Percentiles rank a stretch among this genome's conserved stretches.
phyloP scores from a whole-genome alignment of 352 stramenopile genomes.

The Phytophthora fragariae region DNA sequence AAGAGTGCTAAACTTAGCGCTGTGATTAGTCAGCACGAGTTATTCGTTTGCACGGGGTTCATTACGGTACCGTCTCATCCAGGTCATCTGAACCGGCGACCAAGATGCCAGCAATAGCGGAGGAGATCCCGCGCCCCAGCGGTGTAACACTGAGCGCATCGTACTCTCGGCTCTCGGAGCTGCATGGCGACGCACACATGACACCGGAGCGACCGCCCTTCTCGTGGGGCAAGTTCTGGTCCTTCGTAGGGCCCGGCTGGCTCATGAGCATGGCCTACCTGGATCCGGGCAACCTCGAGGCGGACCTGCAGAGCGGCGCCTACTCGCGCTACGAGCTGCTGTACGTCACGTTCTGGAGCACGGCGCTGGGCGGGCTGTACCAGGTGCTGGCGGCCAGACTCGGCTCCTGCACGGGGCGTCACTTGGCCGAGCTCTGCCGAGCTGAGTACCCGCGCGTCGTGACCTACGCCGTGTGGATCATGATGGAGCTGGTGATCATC shows the following conservation, averaged over 20 bases:
- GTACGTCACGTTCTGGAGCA: constrained; percentile 89
- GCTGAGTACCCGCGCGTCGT: constrained; percentile 66
- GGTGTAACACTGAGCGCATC: constrained; percentile 26
- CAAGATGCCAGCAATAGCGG: constrained; percentile 21
- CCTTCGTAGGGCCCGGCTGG: constrained; percentile 53
- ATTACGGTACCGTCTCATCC: constrained; percentile 20
- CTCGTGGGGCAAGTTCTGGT: constrained; percentile 69
- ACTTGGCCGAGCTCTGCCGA: constrained; percentile 80
- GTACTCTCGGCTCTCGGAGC: constrained; percentile 30
- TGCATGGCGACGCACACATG: constrained; percentile 17
- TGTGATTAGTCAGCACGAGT: constrained; percentile 9
- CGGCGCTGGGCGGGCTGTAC: constrained; percentile 82
- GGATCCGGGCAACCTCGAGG: constrained; percentile 93
- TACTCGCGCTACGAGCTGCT: constrained; percentile 87
- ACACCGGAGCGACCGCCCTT: constrained; percentile 37
- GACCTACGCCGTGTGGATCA: constrained; percentile 74
- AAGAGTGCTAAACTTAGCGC: background rate
- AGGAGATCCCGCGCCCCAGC: constrained; percentile 25
- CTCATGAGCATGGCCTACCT: constrained; percentile 74
- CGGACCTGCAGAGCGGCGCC: constrained; percentile 91
- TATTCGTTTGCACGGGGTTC: background rate
- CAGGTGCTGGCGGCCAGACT: constrained; percentile 90
- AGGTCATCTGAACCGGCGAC: constrained; percentile 6
- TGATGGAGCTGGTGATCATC: constrained; percentile 91
- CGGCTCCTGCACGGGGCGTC: constrained; percentile 85